Base-by-base conservation (phyloP, 2,329 filamentous ascomycete genomes). In the Apiospora hydei region DNA sequence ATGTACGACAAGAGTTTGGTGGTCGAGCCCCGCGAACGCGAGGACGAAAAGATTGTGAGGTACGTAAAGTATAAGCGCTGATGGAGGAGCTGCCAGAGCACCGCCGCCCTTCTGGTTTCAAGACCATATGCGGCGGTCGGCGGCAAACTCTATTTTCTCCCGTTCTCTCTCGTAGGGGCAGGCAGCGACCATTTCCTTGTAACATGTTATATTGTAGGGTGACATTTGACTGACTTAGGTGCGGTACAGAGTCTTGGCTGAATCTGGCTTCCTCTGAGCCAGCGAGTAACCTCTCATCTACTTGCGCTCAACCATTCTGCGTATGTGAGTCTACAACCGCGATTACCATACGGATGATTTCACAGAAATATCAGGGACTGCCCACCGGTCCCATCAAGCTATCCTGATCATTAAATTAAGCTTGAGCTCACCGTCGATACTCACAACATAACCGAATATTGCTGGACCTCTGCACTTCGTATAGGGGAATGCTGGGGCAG, bases 1-100 rank as follows among this genome's bases (percentile, higher is more conserved):
- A 98, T 98, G 96, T 99, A 98, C 86, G 95, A 98, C 83, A 95
- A 95, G 88, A 98, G 95, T 84, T 86, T 99, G 84, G 89, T 92
- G 79, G 92, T 99, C 73, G 96, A 99, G 82, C 96, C 96, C 74
- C 90, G 96, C 79, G 96, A 99, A 86, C 90, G 96, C 78, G 96
- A 99, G 85, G 96, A 99, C 81, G 96, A 99, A 85, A 98, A 98
- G 88, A 98, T 99, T 87, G 96, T 98, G 81, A 97, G 96, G 95
- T 97, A 91, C 79, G 90, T 88, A 75, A 70, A 78, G 75, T 76
- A 78, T 72, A 76, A 74, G 74, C 73, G 77, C 71, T 77, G 77
- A 43, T 77, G 77, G 38, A 76, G 70, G 74, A 75, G 67, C 74
- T 72, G 44, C 77, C 78, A 41, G 76, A 75, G 57, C 73, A 68